phyloP scores from a whole-genome alignment of 495 filamentous ascomycete species.

The Penicillium diatomitis region DNA sequence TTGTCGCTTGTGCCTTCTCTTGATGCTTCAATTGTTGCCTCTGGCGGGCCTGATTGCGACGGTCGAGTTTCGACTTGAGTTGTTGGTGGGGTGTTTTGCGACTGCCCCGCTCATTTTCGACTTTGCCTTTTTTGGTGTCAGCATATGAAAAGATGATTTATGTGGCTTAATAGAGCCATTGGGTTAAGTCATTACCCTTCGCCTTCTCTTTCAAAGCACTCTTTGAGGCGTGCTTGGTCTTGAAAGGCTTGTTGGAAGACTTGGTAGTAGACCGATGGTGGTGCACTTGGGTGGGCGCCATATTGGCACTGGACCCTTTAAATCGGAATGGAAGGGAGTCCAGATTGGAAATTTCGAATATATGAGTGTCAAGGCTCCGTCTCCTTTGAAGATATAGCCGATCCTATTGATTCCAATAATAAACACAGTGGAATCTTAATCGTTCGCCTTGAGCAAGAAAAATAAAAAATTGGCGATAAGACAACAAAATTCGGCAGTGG shows the following conservation, averaged over 20 bases:
- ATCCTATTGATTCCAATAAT: not conserved
- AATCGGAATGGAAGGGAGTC: slow-evolving; percentile 75
- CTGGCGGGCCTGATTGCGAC: slow-evolving; percentile 87
- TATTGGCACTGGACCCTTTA: slow-evolving; percentile 62
- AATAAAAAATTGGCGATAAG: slow-evolving; percentile 26
- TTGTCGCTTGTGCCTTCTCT: slow-evolving; percentile 64
- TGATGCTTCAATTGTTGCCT: slow-evolving; percentile 69
- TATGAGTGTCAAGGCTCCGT: not conserved
- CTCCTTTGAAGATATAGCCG: no score
- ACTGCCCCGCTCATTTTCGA: slow-evolving; percentile 49
- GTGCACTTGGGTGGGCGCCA: slow-evolving; percentile 49
- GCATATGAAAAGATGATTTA: not conserved
- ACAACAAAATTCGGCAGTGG: slow-evolving; percentile 30
- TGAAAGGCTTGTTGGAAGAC: slow-evolving; percentile 75
- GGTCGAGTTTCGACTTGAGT: slow-evolving; percentile 92
- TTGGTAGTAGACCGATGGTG: slow-evolving; percentile 92
- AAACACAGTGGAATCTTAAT: slow-evolving; percentile 3
- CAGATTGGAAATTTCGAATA: slow-evolving; percentile 21
- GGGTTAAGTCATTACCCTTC: slow-evolving; percentile 52
- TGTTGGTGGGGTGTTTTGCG: slow-evolving; percentile 91
- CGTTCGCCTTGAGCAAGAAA: slow-evolving; percentile 3
- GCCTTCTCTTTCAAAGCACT: slow-evolving; percentile 64
- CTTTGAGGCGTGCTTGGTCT: slow-evolving; percentile 83
- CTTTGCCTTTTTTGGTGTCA: slow-evolving; percentile 42
- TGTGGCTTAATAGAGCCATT: not conserved